These are phyloP conservation scores for Triangularia setosa DNA, from an alignment of 2,329 filamentous ascomycete genomes.

Conservation along the genomic window DNA sequence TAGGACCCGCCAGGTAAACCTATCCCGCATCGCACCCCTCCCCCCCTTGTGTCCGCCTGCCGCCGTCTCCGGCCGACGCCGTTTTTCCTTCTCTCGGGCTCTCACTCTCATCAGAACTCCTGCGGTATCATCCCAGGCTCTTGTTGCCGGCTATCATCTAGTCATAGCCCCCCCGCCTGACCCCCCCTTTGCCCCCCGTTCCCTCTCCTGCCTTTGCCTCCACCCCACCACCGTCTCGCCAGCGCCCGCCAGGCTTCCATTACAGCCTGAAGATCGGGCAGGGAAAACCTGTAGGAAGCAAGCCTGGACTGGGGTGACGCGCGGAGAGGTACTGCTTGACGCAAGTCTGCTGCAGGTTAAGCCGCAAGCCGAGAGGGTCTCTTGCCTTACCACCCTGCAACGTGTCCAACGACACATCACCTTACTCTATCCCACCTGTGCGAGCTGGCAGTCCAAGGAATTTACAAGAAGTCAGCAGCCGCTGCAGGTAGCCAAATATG, in stretches of 20 bases:
- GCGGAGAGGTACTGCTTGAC: slow-evolving; percentile 43
- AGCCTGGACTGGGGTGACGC: slow-evolving; percentile 24
- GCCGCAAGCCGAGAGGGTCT: slow-evolving; percentile 42
- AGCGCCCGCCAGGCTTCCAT: slow-evolving; percentile 34
- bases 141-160: slow-evolving; percentile 17
- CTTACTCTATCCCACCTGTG: slow-evolving; percentile 50
- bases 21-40: slow-evolving; percentile 20
- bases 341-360: slow-evolving; percentile 50
- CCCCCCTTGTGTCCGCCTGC: slow-evolving; percentile 13
- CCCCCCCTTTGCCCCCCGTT: slow-evolving; percentile 19
- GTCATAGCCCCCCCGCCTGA: slow-evolving; percentile 27
- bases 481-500: slow-evolving; percentile 80
- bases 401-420: slow-evolving; percentile 62
- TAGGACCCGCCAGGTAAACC: not conserved
- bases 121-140: slow-evolving; percentile 19
- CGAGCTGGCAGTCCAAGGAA: slow-evolving; percentile 54
- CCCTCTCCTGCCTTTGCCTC: slow-evolving; percentile 9
- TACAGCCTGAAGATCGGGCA: slow-evolving; percentile 46
- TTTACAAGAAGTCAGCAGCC: slow-evolving; percentile 59
- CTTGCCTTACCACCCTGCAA: slow-evolving; percentile 54
- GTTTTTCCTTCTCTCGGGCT: slow-evolving; percentile 15
- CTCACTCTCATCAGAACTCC: not conserved
- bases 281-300: slow-evolving; percentile 33
- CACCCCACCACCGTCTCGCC: slow-evolving; percentile 16
- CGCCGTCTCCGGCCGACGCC: slow-evolving; percentile 4